Evolutionary conservation across 2,329 filamentous ascomycete genomes (phyloP).

Genomic region (Zymoseptoria passerinii): DNA sequence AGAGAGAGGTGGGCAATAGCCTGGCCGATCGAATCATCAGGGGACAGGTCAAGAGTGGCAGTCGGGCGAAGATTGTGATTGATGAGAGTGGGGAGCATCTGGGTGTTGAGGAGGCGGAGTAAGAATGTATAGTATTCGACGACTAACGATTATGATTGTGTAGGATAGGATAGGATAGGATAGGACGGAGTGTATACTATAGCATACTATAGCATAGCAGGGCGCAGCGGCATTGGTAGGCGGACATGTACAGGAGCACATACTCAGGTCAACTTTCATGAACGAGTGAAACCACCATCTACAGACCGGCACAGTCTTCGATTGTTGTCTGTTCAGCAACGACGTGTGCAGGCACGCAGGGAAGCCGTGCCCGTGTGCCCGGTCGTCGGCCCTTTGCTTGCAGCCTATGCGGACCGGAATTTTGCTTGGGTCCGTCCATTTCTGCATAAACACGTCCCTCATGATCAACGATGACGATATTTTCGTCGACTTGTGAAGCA

Average conservation of each 20-base stretch:
- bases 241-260: neutral
- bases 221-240: neutral
- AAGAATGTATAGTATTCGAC: neutral
- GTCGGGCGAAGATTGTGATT: constrained; percentile 62
- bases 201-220: neutral
- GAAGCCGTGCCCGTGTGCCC: neutral
- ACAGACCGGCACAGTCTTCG: neutral
- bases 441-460: neutral
- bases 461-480: neutral
- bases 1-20: constrained; percentile 79
- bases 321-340: neutral
- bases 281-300: neutral
- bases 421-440: neutral
- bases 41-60: constrained; percentile 68
- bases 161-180: neutral
- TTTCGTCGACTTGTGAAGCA: neutral
- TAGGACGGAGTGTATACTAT: neutral
- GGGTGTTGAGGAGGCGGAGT: constrained; percentile 16
- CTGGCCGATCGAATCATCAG: constrained; percentile 88
- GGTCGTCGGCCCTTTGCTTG: neutral
- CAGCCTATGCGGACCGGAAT: neutral
- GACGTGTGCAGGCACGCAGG: neutral
- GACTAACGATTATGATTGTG: neutral
- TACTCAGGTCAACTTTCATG: neutral
- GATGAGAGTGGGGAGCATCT: constrained; percentile 46